phyloP scores from a whole-genome alignment of 768 basidiomycete genomes.

The Austroboletus festivus region DNA sequence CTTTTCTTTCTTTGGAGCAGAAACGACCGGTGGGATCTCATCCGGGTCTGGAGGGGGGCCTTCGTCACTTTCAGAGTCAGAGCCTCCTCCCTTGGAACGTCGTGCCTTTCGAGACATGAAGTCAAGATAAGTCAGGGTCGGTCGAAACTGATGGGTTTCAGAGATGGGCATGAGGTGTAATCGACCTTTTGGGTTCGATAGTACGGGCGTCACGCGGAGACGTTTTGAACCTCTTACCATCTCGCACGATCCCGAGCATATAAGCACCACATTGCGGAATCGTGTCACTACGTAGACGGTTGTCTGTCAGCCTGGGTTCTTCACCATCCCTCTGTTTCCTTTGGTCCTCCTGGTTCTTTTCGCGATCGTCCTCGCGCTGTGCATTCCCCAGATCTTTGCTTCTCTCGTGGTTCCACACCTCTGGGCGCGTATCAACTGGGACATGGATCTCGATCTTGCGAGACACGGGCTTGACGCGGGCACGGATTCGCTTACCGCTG shows the following conservation, averaged over 20 bases:
- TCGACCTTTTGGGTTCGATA: constrained; percentile 43
- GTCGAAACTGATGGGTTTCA: constrained; percentile 79
- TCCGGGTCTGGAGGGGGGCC: constrained; percentile 81
- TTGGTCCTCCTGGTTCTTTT: constrained; percentile 67
- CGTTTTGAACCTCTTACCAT: constrained; percentile 46
- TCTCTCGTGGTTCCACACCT: constrained; percentile 77
- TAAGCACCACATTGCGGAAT: constrained; percentile 62
- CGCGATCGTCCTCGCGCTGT: constrained; percentile 68
- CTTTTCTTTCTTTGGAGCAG: constrained; percentile 51
- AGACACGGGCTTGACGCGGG: constrained; percentile 63
- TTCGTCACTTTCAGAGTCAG: constrained; percentile 72
- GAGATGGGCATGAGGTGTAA: constrained; percentile 76
- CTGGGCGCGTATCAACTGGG: constrained; percentile 74
- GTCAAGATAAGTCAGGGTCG: constrained; percentile 80
- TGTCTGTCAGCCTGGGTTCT: constrained; percentile 64
- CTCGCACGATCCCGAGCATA: constrained; percentile 73
- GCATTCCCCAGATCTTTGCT: constrained; percentile 64
- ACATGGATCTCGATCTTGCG: constrained; percentile 74
- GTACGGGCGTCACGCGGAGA: constrained; percentile 3
- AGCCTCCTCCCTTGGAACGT: constrained; percentile 44
- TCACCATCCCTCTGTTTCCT: constrained; percentile 45
- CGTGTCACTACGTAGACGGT: constrained; percentile 71
- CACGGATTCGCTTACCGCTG: constrained; percentile 74
- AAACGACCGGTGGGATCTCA: constrained; percentile 48
- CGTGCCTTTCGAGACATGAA: constrained; percentile 60